Conservation (phyloP, 129 eudicot genomes). For the Tagetes patula region DNA sequence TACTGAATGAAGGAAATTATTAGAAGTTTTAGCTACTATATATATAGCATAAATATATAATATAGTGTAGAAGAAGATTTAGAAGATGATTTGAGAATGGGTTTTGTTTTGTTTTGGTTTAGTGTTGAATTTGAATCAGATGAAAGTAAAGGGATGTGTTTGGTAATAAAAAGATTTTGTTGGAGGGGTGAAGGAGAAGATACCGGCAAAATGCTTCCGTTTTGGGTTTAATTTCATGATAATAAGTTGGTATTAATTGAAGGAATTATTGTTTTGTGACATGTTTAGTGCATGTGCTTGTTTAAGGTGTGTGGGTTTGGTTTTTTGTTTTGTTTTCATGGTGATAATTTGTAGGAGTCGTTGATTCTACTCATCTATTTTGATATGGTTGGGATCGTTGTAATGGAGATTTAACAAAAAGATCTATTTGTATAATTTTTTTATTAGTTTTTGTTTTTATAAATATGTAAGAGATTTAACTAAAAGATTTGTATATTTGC, state of each 20-base stretch:
- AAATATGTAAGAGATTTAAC: background rate
- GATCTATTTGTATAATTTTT: background rate
- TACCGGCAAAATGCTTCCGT: constrained; percentile 27
- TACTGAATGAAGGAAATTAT: constrained; percentile 34
- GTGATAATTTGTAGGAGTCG: no score
- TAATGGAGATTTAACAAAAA: background rate
- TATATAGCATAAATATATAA: background rate
- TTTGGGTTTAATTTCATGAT: constrained; percentile 24
- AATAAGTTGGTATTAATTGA: background rate
- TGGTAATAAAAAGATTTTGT: constrained; percentile 17
- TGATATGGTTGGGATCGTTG: constrained; percentile 10
- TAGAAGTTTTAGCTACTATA: constrained; percentile 5
- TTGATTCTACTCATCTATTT: constrained; percentile 14
- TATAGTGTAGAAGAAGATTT: constrained; percentile 12
- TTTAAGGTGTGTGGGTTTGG: background rate
- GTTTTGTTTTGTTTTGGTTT: constrained; percentile 26
- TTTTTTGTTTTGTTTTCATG: background rate
- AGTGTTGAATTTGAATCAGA: constrained; percentile 28
- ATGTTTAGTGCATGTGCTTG: background rate
- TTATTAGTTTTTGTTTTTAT: background rate
- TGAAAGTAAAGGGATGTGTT: background rate
- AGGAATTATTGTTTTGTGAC: background rate
- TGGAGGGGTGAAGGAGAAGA: constrained; percentile 11
- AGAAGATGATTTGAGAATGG: background rate
- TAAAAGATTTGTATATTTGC: no score